phyloP scores from a whole-genome alignment of 1,284 basidiomycete species.

The Ustilago cynodontis region DNA sequence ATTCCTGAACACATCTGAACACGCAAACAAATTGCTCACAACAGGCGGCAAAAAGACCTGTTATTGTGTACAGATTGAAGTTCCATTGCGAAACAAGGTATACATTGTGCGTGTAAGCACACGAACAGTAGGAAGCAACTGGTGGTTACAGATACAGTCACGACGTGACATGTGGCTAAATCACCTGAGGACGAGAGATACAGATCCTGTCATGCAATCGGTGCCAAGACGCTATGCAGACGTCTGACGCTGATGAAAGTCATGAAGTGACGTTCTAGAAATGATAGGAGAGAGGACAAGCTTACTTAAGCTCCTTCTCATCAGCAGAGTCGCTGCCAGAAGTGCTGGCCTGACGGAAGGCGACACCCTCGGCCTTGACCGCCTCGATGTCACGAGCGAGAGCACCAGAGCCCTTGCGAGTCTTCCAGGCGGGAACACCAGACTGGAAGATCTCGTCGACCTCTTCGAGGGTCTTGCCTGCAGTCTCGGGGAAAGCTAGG shows the following conservation, averaged over 20 bases:
- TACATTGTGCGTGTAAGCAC: neutral
- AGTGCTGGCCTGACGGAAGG: slow-evolving; percentile 8
- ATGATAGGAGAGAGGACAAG: neutral
- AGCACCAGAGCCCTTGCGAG: slow-evolving; percentile 12
- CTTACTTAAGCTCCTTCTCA: slow-evolving; percentile 31
- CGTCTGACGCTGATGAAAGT: no score
- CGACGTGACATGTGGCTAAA: neutral
- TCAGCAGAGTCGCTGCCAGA: slow-evolving; percentile 24
- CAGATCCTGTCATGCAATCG: no score
- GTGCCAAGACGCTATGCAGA: no score
- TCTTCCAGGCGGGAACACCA: slow-evolving; percentile 29
- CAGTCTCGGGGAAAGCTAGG: slow-evolving; percentile 49
- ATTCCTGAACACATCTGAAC: neutral
- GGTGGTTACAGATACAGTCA: neutral
- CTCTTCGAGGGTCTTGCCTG: slow-evolving; percentile 36
- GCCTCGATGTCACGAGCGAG: slow-evolving; percentile 22
- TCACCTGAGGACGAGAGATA: no score
- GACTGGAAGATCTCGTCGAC: slow-evolving; percentile 35
- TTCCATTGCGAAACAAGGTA: slow-evolving; percentile 13
- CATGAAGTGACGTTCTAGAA: neutral
- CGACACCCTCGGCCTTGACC: slow-evolving; percentile 9
- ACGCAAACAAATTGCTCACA: no score
- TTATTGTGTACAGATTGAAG: neutral
- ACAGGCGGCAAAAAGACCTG: no score
- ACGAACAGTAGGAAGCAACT: neutral